Conservation (phyloP, 2,329 filamentous ascomycete species). For the Xylariaceae sp. region DNA sequence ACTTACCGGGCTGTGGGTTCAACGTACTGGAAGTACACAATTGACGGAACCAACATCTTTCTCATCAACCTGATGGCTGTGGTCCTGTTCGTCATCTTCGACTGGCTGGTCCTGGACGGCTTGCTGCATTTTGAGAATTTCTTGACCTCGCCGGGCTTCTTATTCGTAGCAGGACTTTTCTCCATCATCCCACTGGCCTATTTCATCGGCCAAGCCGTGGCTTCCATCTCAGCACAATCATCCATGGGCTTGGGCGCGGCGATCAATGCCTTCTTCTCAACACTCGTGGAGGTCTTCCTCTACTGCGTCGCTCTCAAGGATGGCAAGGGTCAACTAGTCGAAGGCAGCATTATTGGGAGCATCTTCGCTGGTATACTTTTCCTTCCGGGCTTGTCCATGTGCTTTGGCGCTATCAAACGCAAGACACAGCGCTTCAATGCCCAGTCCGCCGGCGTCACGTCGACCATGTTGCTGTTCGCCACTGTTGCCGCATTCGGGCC, state of each 20-base stretch:
- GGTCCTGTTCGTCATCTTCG: constrained; percentile 89
- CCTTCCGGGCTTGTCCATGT: constrained; percentile 93
- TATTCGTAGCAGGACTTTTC: constrained; percentile 76
- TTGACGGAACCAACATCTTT: constrained; percentile 98
- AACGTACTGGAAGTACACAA: constrained; percentile 98
- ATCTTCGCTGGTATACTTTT: constrained; percentile 97
- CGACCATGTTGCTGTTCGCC: constrained; percentile 94
- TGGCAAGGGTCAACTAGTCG: constrained; percentile 86
- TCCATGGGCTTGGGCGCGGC: constrained; percentile 97
- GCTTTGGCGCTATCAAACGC: constrained; percentile 92
- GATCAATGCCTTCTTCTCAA: constrained; percentile 97
- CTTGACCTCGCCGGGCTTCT: constrained; percentile 74
- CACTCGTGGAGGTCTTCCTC: constrained; percentile 92
- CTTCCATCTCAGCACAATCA: constrained; percentile 95
- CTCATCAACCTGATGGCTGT: constrained; percentile 93
- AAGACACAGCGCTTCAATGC: constrained; percentile 99
- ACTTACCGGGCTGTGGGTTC: constrained; percentile 91
- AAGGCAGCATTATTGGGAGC: constrained; percentile 94
- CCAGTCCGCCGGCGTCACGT: constrained; percentile 90
- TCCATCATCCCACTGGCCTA: constrained; percentile 96
- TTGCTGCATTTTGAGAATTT: constrained; percentile 61
- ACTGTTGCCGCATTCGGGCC: constrained; percentile 93
- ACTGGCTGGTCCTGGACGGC: constrained; percentile 73
- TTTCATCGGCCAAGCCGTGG: constrained; percentile 97
- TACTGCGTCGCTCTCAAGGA: constrained; percentile 92